Base-by-base conservation (phyloP, 768 basidiomycete species). In the Porphyrellus cyaneotinctus region DNA sequence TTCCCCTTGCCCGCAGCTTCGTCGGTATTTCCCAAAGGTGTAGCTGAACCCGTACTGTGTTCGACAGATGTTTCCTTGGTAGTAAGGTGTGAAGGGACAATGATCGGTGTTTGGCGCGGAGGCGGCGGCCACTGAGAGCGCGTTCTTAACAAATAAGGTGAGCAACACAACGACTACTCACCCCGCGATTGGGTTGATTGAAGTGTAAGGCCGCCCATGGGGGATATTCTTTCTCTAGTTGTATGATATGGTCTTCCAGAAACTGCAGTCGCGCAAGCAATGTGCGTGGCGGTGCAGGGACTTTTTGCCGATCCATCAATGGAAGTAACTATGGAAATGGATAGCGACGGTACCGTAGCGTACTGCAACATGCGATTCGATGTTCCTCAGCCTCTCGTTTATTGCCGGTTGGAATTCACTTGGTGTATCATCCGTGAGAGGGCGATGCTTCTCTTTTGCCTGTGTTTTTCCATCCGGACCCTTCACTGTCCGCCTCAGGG, bases 161-260 rank as follows among this genome's bases (percentile, higher is more conserved):
- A 17, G 13, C 36, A 37, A 33, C 43, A n/a, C 35, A 24, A 50
- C 51, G 32, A 17, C 50, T 6, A 77, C 87, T 43, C 70, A 91
- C 90, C 24, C 84, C 87, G 52, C 90, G 81, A 60, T 82, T 78
- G 3, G 90, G 90, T 63, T 92, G 89, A 51, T 87, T 90, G 65
- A 91, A 91, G 63, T 91, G 89, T n/a, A 91, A 71, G 9, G 89
- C 88, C 0, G 89, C 87, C 89, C 89, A 91, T 6, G 89, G 87
- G 3, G 89, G 89, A 61, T 88, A 91, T 47, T 90, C 88, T 60
- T 81, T 87, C 65, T 92, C 89, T 2, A 92, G 74, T 45, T 77
- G 78, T 33, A 87, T 75, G 53, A 92, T 78, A 60, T 91, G 88
- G 33, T 89, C 85, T 65, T 92, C 89, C 1, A 92, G 67, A 56